Evolutionary conservation across 2,329 filamentous ascomycete genomes (phyloP).

Genomic region (Exophiala spinifera): DNA sequence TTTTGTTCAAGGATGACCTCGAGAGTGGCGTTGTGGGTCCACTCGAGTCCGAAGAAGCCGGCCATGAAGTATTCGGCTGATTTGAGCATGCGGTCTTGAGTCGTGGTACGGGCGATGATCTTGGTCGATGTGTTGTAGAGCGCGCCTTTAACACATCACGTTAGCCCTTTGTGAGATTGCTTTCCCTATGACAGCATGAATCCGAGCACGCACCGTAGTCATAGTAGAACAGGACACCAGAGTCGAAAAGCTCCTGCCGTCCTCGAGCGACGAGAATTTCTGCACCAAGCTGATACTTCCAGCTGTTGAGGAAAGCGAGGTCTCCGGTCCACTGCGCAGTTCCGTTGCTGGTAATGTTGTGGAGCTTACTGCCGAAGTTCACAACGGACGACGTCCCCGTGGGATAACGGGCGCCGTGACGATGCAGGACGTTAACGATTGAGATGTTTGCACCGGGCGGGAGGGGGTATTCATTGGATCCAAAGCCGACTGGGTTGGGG

Average conservation of each 20-base stretch:
- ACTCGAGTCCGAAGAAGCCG: constrained; percentile 70
- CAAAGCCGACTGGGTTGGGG: constrained; percentile 66
- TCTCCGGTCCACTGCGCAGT: constrained; percentile 56
- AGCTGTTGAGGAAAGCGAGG: constrained; percentile 65
- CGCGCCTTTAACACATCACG: constrained; percentile 3
- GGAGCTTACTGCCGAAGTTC: constrained; percentile 56
- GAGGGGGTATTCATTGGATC: constrained; percentile 65
- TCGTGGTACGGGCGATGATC: constrained; percentile 68
- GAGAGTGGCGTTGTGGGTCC: constrained; percentile 69
- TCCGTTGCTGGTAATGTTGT: constrained; percentile 47
- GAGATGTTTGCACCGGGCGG: too few species aligned
- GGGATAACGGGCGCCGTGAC: constrained; percentile 72
- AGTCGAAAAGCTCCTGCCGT: constrained; percentile 69
- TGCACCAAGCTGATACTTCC: constrained; percentile 65
- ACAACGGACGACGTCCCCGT: constrained; percentile 58
- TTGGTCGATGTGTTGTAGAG: constrained; percentile 70
- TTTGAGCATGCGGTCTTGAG: constrained; percentile 74
- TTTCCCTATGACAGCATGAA: not conserved
- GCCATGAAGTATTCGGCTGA: constrained; percentile 75
- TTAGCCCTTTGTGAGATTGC: too few species aligned
- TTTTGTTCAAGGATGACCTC: constrained; percentile 65
- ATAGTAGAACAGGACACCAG: constrained; percentile 68
- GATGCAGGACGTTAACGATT: constrained; percentile 64
- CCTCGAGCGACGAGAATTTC: constrained; percentile 72
- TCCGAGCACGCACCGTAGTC: constrained; percentile 57